phyloP scores from a whole-genome alignment of 2,329 filamentous ascomycete genomes.

The Arthrobotrys musiformis region DNA sequence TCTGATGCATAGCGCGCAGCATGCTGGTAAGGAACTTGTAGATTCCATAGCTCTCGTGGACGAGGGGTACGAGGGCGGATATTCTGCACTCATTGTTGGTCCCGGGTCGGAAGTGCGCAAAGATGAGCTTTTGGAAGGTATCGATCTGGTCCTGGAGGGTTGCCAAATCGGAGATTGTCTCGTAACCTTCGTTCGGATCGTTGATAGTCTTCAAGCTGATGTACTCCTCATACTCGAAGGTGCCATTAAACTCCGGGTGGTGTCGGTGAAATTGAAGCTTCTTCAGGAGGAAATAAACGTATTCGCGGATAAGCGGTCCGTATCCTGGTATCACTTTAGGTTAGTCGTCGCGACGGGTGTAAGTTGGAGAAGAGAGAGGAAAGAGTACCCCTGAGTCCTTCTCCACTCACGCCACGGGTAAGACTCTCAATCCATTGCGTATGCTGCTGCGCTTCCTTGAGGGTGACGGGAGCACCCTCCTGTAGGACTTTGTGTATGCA shows the following conservation, averaged over 20 bases:
- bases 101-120: conserved; percentile 91
- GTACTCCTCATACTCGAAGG: conserved; percentile 99
- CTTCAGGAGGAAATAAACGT: conserved; percentile 92
- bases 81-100: conserved; percentile 97
- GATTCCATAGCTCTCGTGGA: conserved; percentile 98
- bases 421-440: conserved; percentile 92
- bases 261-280: conserved; percentile 97
- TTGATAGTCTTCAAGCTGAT: conserved; percentile 98
- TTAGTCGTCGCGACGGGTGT: neutral
- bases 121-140: conserved; percentile 97
- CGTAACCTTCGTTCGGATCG: conserved; percentile 95
- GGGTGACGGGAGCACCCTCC: conserved; percentile 87
- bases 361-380: neutral
- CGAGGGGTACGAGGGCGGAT: conserved; percentile 88
- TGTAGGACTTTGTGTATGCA: conserved; percentile 97
- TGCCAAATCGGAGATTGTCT: conserved; percentile 97
- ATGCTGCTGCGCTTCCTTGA: conserved; percentile 90
- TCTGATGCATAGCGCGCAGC: conserved; percentile 96
- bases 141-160: conserved; percentile 97
- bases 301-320: conserved; percentile 91
- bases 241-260: conserved; percentile 97
- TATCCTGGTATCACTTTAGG: conserved; percentile 70
- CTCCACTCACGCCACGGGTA: conserved; percentile 81
- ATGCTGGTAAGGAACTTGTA: conserved; percentile 99
- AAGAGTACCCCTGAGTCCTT: conserved; percentile 77